These are phyloP conservation scores for Dianthus caryophyllus DNA, from an alignment of 148 eudicot genomes.

Conservation along the genomic window DNA sequence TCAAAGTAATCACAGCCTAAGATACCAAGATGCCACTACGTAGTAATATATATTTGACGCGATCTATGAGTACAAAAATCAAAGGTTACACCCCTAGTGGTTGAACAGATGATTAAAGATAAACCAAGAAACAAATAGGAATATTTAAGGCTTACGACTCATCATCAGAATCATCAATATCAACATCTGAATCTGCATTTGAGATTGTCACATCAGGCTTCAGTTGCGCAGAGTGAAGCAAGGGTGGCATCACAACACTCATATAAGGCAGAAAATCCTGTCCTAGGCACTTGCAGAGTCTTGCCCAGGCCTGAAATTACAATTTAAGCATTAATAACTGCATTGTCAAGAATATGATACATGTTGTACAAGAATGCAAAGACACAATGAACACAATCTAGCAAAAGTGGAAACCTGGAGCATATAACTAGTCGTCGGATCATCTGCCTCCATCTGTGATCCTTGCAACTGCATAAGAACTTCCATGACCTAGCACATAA, in stretches of 20 bases:
- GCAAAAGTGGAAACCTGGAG: conserved; percentile 27
- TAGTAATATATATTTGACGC: not conserved
- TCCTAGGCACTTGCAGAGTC: conserved; percentile 49
- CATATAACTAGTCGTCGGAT: conserved; percentile 45
- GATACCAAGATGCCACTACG: not conserved
- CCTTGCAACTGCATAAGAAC: conserved; percentile 41
- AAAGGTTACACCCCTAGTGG: not conserved
- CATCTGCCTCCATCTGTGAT: conserved; percentile 36
- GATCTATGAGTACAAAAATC: not conserved
- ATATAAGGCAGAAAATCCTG: conserved; percentile 45
- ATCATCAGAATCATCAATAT: conserved; percentile 44
- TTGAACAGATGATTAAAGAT: not conserved
- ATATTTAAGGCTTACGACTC: conserved; percentile 29
- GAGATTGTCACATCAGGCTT: conserved; percentile 42
- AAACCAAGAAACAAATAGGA: not conserved
- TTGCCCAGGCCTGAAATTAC: conserved; percentile 42
- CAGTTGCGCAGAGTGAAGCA: conserved; percentile 46
- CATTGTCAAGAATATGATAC: not conserved
- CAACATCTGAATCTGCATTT: conserved; percentile 37
- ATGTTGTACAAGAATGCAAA: not conserved
- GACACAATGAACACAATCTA: not conserved
- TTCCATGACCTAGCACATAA: conserved; percentile 37
- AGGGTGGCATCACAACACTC: conserved; percentile 47
- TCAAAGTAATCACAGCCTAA: too few species aligned
- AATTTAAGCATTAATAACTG: too few species aligned